Percentiles rank a stretch among this genome's conserved stretches.
These are phyloP conservation scores for Leucosporidium scottii DNA, from an alignment of 768 basidiomycete species.

Conservation along the genomic window DNA sequence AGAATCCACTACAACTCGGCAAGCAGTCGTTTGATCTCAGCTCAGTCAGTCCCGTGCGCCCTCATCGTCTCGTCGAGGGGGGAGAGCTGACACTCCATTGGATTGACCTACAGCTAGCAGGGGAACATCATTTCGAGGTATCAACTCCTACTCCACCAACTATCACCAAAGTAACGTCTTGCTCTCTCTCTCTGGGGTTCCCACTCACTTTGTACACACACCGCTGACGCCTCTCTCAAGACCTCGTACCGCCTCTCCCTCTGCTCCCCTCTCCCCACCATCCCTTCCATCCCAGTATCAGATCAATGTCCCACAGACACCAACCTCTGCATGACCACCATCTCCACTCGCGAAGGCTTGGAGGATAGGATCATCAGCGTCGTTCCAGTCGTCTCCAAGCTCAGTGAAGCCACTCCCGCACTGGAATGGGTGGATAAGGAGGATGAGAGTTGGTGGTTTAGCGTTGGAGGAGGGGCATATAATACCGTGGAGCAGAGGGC, in stretches of 20 bases:
- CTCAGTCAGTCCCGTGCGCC: no score
- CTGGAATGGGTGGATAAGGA: not conserved
- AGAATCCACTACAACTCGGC: no score
- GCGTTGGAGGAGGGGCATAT: constrained; percentile 17
- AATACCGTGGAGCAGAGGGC: constrained; percentile 15
- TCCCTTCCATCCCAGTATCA: constrained; percentile 5
- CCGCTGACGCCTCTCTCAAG: no score
- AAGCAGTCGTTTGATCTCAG: no score
- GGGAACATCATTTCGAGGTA: constrained; percentile 2
- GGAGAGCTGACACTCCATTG: no score
- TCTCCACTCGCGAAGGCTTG: constrained; percentile 54
- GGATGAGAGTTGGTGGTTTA: constrained; percentile 10
- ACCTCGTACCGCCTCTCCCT: constrained; percentile 28
- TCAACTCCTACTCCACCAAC: constrained; percentile 17
- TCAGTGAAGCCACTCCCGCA: constrained; percentile 38
- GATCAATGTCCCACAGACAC: constrained; percentile 44
- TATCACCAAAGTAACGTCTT: constrained; percentile 12
- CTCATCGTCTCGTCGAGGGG: no score
- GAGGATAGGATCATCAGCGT: constrained; percentile 61
- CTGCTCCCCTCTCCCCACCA: constrained; percentile 27
- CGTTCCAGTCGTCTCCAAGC: constrained; percentile 57
- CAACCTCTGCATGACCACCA: constrained; percentile 64
- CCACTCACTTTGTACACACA: not conserved
- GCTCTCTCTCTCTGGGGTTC: not conserved
- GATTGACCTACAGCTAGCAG: constrained; percentile 5